A percentile compares a stretch with the other conserved stretches of the same genome.
phyloP scores from a whole-genome alignment of 768 basidiomycete species.

The Leccinum fibrillosum region DNA sequence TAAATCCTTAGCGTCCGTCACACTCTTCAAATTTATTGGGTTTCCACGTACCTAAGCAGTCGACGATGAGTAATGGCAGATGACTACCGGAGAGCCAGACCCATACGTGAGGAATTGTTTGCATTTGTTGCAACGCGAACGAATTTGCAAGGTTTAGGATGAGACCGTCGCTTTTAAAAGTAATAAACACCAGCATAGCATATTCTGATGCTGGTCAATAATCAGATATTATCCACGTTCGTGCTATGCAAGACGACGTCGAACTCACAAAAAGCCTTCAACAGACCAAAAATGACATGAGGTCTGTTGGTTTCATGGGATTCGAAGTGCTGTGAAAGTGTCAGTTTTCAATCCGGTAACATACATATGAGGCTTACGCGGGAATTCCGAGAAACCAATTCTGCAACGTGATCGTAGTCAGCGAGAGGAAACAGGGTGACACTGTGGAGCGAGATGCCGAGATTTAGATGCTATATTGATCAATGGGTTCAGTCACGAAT shows the following conservation, averaged over 20 bases:
- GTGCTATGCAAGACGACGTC: neutral
- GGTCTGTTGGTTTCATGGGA: neutral
- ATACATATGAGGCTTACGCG: slow-evolving; percentile 20
- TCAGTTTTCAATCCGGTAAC: neutral
- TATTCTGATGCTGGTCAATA: slow-evolving; percentile 1
- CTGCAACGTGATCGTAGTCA: slow-evolving; percentile 40
- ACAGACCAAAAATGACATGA: slow-evolving; percentile 2
- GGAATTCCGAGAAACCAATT: slow-evolving; percentile 30
- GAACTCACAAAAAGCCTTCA: slow-evolving; percentile 6
- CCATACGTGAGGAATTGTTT: slow-evolving; percentile 8
- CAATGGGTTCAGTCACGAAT: slow-evolving; percentile 51
- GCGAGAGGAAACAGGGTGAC: slow-evolving; percentile 46
- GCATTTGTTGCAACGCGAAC: slow-evolving; percentile 7
- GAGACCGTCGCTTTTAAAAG: slow-evolving; percentile 2
- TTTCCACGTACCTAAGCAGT: slow-evolving; percentile 52
- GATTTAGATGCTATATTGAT: slow-evolving; percentile 40
- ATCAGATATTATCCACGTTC: too few species aligned
- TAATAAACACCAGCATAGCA: neutral
- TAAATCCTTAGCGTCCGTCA: slow-evolving; percentile 14
- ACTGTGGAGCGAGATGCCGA: slow-evolving; percentile 39
- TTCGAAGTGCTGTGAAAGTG: neutral
- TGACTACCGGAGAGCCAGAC: neutral
- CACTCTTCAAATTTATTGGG: slow-evolving; percentile 27
- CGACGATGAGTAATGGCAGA: neutral
- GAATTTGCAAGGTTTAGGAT: slow-evolving; percentile 1